phyloP scores from a whole-genome alignment of 2,329 filamentous ascomycete genomes.

The Madurella mycetomatis region DNA sequence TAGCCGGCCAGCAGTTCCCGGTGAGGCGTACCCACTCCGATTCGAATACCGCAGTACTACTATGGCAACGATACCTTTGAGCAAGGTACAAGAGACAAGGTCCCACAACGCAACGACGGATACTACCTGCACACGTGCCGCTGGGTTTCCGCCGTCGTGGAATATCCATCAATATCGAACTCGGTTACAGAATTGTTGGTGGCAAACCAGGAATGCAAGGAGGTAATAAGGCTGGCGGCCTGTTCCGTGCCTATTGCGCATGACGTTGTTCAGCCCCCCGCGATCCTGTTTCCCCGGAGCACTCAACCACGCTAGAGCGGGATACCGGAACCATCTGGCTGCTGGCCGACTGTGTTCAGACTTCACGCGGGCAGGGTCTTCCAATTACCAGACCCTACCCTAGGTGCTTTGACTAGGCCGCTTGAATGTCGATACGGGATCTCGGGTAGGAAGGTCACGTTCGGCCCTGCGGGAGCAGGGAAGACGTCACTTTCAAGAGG shows the following conservation, averaged over 20 bases:
- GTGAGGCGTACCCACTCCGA: too few relatives aligned
- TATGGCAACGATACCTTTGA: background rate
- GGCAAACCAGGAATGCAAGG: too few relatives aligned
- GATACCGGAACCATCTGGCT: background rate
- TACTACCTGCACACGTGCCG: conserved; percentile 5
- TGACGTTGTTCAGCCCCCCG: background rate
- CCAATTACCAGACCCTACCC: too few relatives aligned
- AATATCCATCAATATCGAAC: background rate
- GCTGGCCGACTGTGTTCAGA: background rate
- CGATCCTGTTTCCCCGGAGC: background rate
- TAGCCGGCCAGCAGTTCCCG: too few relatives aligned
- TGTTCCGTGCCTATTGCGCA: background rate
- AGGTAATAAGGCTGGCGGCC: too few relatives aligned
- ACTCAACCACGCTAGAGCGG: background rate
- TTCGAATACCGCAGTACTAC: background rate
- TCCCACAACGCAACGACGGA: background rate
- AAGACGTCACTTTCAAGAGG: background rate
- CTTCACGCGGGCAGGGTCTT: background rate
- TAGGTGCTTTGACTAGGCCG: background rate
- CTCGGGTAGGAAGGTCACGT: conserved; percentile 1
- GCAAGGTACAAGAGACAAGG: background rate
- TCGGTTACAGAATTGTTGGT: background rate
- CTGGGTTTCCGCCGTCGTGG: background rate
- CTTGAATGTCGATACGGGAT: background rate
- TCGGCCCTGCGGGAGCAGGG: conserved; percentile 14